phyloP scores from a whole-genome alignment of 2,329 filamentous ascomycete genomes.

The Fusarium tricinctum region DNA sequence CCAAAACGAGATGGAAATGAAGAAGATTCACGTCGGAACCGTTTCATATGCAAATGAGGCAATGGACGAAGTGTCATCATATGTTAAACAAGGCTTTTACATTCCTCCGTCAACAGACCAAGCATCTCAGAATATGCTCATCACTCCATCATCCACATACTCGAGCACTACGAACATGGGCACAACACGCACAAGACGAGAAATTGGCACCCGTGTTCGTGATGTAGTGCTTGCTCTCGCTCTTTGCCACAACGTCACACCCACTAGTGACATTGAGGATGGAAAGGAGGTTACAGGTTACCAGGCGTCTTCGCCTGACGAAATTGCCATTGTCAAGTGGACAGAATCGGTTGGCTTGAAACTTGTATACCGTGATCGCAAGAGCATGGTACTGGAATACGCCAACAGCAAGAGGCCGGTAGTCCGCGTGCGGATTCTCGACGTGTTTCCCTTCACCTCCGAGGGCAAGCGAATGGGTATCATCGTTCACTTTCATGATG shows the following conservation, averaged over 20 bases:
- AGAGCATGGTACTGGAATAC: constrained; percentile 85
- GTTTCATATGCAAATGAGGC: constrained; percentile 98
- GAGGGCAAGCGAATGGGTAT: constrained; percentile 99
- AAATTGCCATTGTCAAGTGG: constrained; percentile 97
- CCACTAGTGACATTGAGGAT: constrained; percentile 81
- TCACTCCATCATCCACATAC: constrained; percentile 82
- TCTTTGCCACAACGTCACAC: constrained; percentile 97
- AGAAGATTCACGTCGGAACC: constrained; percentile 97
- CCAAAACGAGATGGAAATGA: constrained; percentile 98
- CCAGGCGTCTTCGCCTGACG: constrained; percentile 96
- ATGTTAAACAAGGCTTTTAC: constrained; percentile 87
- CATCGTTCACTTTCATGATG: constrained; percentile 85
- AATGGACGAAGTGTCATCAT: constrained; percentile 95
- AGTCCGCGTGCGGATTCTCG: constrained; percentile 88
- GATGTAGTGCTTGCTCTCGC: constrained; percentile 94
- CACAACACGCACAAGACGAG: constrained; percentile 86
- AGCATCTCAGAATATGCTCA: constrained; percentile 65
- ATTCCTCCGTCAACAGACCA: constrained; percentile 62
- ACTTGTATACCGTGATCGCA: constrained; percentile 86
- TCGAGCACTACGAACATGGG: constrained; percentile 70
- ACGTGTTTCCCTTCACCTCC: constrained; percentile 97
- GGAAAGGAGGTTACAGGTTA: constrained; percentile 85
- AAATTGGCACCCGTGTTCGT: constrained; percentile 92
- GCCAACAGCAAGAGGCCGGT: constrained; percentile 79
- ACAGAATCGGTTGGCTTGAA: constrained; percentile 92